Evolutionary conservation across 2,329 filamentous ascomycete genomes (phyloP), one percentile per base, ranked within the genome.

Genomic region (Dactylonectria macrodidyma): DNA sequence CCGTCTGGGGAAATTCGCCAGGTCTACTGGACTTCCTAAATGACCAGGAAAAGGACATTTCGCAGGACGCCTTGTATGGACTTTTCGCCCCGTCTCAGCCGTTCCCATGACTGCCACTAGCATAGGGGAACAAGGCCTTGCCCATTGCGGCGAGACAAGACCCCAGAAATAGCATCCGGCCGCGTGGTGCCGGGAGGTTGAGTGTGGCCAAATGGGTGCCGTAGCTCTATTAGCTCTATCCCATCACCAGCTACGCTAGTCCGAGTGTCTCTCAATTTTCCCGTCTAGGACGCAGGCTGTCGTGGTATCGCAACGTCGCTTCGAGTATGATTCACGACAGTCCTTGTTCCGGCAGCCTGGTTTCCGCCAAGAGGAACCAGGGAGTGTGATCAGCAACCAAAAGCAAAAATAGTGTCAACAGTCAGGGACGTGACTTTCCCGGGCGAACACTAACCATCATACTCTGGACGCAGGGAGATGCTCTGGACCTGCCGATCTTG

Each of bases 21-120:
- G 73, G 75, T 0, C 64, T 77, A 3, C 67, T 78, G 11, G 73
- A 75, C 36, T 77, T 77, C 34, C 47, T 79, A 47, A 76, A 79
- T 57, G 76, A 77, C 14, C 77, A 77, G 62, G 77, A 79, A 66
- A 76, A 75, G 52, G 72, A 77, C 14, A 78, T 79, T n/a, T 77
- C 73, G 7, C 76, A 78, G 38, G 76, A 79, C 56, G 72, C 76
- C 14, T 62, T 79, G 3, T 79, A 79, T 38, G 77, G 77, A 11
- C 52, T 79, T 14, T 79, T 79, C 67, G 74, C 76, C 1, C 73
- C 76, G 8, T 73, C 75, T n/a, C 75, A 76, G 71, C 73, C 75
- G 26, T 76, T 78, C 58, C 75, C 75, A 16, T 76, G 75, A 76
- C 46, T 56, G 2, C 30, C 41, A 5, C 26, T 16, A 6, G 58